Evolutionary conservation across 2,329 filamentous ascomycete genomes (phyloP).

Genomic region (Tolypocladium sp.): DNA sequence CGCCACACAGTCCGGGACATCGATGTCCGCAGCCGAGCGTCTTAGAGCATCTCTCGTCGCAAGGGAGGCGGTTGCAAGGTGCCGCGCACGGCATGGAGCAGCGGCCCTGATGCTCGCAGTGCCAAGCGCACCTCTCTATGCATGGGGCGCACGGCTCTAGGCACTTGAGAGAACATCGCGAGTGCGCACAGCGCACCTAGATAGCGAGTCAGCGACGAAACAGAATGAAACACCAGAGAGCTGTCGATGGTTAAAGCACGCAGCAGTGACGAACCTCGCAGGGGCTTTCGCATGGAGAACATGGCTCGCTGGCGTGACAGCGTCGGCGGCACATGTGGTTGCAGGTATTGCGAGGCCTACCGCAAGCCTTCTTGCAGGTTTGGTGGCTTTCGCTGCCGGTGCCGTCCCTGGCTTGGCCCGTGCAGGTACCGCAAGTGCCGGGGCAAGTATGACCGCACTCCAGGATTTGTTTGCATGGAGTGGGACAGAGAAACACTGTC

Average conservation of each 20-base stretch:
- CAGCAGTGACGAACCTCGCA: no score
- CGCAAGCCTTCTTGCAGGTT: no score
- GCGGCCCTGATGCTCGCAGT: constrained; percentile 41
- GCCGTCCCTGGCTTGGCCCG: no score
- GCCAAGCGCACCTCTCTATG: constrained; percentile 44
- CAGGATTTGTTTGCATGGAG: no score
- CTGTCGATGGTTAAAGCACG: no score
- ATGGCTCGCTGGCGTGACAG: constrained; percentile 41
- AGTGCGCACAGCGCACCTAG: constrained; percentile 49
- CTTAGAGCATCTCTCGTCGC: constrained; percentile 46
- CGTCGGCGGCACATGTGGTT: constrained; percentile 35
- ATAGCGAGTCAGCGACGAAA: constrained; percentile 41
- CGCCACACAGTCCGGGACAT: constrained; percentile 56
- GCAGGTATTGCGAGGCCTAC: no score
- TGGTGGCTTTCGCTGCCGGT: no score
- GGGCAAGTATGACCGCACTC: no score
- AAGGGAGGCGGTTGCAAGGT: constrained; percentile 60
- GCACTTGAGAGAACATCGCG: constrained; percentile 40
- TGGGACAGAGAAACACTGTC: no score
- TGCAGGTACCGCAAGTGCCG: no score
- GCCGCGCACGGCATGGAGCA: constrained; percentile 53
- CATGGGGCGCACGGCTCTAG: constrained; percentile 54
- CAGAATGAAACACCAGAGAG: constrained; percentile 35
- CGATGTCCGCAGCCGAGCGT: constrained; percentile 53
- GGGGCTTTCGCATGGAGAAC: constrained; percentile 36